Base-by-base conservation (phyloP, 257 asterid genomes). In the Salvia splendens region DNA sequence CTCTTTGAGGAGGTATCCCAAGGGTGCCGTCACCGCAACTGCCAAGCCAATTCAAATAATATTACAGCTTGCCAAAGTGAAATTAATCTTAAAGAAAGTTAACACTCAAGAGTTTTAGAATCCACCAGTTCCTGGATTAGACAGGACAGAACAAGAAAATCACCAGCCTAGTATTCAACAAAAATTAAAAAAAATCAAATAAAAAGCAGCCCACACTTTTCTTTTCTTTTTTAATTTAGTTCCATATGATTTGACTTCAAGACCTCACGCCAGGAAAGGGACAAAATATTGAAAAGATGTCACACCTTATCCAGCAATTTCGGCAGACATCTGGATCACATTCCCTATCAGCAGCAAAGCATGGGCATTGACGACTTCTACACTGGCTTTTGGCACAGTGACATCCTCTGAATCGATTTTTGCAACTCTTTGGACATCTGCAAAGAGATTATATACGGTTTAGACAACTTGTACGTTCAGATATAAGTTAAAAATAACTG, bases 311-410 rank as follows among this genome's bases (percentile, higher is more conserved):
- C 97, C 96, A 91, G 82, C 97, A 91, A 79, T 88, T 91, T 57
- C 97, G 89, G 83, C 97, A 94, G 75, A 94, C 96, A 83, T 94
- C 99, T 64, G 97, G 96, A 71, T 94, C 96, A 42, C 96, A 91
- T 82, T 94, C 97, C 83, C 97, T 82, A 67, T 77, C 88, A 52
- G 96, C 97, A 78, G 96, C 97, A 84, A 94, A 94, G 73, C 99
- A 94, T 9, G 99, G 96, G 67, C 97, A 94, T 67, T 91, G 99
- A 65, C 96, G 95, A 79, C 99, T 94, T 73, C 99, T 89, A 71
- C 99, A 94, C 84, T 94, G 97, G 81, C 99, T 91, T 80, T 91
- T 94, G 54, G 95, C 95, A 74, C 99, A 94, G 71, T 91, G 96
- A 80, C 99, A 94, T 57, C 99, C 99, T 79, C 97, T 86, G 76